Evolutionary conservation across 495 filamentous ascomycete species (phyloP).

Genomic region (Annulohypoxylon bovei): DNA sequence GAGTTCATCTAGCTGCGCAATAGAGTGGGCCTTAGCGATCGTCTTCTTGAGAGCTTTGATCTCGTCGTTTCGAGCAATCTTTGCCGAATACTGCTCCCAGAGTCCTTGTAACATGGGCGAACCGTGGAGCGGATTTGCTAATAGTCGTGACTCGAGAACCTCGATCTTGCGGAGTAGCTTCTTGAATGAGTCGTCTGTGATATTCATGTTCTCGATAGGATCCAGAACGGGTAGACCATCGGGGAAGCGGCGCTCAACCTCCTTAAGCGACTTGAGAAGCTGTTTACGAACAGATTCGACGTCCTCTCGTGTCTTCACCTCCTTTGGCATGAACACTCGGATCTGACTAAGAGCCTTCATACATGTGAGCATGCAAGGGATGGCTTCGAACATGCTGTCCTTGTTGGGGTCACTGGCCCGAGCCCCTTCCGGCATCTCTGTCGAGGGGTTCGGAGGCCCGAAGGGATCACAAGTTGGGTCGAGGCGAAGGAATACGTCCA

Average conservation of each 20-base stretch:
- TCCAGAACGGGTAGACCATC: constrained; percentile 90
- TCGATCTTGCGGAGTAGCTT: constrained; percentile 95
- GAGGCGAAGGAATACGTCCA: constrained; percentile 84
- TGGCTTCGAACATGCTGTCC: constrained; percentile 72
- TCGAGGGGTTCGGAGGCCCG: constrained; percentile 40
- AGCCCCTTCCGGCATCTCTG: constrained; percentile 51
- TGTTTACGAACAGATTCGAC: constrained; percentile 70
- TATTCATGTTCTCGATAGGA: constrained; percentile 93
- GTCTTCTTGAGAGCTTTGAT: constrained; percentile 90
- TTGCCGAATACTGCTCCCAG: constrained; percentile 83
- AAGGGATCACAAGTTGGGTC: constrained; percentile 48
- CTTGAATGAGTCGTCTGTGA: constrained; percentile 91
- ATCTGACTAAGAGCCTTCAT: constrained; percentile 80
- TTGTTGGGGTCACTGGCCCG: constrained; percentile 56
- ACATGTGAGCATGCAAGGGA: constrained; percentile 86
- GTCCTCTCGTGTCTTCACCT: constrained; percentile 69
- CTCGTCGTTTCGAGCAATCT: constrained; percentile 76
- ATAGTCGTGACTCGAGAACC: constrained; percentile 89
- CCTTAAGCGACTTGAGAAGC: constrained; percentile 65
- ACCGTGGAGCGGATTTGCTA: constrained; percentile 88
- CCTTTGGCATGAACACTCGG: constrained; percentile 80
- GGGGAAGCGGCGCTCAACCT: constrained; percentile 86
- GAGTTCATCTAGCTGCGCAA: constrained; percentile 93
- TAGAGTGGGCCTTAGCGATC: constrained; percentile 80
- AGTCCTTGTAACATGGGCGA: constrained; percentile 82